phyloP scores from a whole-genome alignment of 441 rosid genomes.

The Erysimum pusillum region DNA sequence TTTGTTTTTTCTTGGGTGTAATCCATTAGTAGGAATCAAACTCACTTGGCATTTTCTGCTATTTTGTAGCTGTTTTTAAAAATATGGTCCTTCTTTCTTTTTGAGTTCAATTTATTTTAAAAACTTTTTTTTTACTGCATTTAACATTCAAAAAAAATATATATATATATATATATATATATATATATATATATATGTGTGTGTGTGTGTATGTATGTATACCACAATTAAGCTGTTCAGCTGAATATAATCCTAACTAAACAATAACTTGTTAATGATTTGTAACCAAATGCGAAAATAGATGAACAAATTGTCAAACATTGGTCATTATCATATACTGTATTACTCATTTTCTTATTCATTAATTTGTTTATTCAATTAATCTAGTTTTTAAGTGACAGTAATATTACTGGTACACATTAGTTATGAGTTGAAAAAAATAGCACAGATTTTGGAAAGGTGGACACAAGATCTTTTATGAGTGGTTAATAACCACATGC shows the following conservation, averaged over 20 bases:
- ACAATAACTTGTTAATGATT: constrained; percentile 13
- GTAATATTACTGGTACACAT: constrained; percentile 30
- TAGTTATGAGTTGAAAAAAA: constrained; percentile 45
- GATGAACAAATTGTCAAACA: constrained; percentile 16
- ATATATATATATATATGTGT: too few relatives aligned
- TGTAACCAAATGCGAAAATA: constrained; percentile 7
- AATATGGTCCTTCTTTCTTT: constrained; percentile 45
- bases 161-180: too few relatives aligned
- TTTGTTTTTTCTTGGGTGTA: constrained; percentile 44
- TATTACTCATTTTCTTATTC: too few relatives aligned
- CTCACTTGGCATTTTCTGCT: constrained; percentile 44
- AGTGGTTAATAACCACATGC: constrained; percentile 41
- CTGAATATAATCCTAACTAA: not conserved
- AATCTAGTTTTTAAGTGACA: not conserved
- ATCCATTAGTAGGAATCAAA: constrained; percentile 43
- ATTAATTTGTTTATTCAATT: not conserved
- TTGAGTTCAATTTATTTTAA: constrained; percentile 6
- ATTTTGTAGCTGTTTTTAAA: not conserved
- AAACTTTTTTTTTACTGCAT: not conserved
- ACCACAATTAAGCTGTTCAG: not conserved
- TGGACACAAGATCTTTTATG: constrained; percentile 28
- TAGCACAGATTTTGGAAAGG: constrained; percentile 37
- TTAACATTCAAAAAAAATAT: not conserved
- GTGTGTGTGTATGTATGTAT: too few relatives aligned
- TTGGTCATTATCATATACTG: too few relatives aligned